These are phyloP conservation scores for Paulinella micropora DNA, from an alignment of 78 protist genomes.

Conservation along the genomic window DNA sequence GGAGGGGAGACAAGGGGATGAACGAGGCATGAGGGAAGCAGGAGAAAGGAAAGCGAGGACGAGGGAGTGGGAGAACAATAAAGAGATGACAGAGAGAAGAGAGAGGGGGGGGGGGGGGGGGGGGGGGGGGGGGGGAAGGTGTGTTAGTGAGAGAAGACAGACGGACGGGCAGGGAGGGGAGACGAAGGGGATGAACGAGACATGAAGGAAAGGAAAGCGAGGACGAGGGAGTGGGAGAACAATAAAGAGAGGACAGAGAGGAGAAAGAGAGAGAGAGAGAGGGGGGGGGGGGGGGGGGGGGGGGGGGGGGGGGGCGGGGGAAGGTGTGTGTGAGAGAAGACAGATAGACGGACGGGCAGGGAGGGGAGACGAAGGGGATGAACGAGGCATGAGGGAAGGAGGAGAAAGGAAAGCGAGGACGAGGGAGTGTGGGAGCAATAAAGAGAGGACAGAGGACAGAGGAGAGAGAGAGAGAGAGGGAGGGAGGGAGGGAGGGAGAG, in stretches of 20 bases:
- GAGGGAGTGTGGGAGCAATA: not conserved
- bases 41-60: not conserved
- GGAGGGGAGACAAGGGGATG: not conserved
- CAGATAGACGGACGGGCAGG: not conserved
- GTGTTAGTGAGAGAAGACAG: not conserved
- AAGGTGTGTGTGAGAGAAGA: not conserved
- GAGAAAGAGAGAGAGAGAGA: not conserved
- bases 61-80: not conserved
- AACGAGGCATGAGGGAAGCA: not conserved
- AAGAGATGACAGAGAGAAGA: not conserved
- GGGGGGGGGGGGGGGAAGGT: not conserved
- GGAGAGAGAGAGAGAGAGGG: not conserved
- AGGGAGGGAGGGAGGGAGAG: not conserved
- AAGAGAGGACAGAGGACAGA: not conserved
- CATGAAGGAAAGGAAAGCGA: not conserved
- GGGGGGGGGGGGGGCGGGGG: not conserved
- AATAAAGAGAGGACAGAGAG: not conserved
- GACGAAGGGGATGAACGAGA: not conserved
- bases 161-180: not conserved
- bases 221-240: not conserved
- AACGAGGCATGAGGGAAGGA: not conserved
- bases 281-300: not conserved
- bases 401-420: no score
- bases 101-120: not conserved
- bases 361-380: not conserved